Evolutionary conservation across 345 rosid species (phyloP), one percentile per base, ranked within the genome.

Genomic region (Raphanus sativus): DNA sequence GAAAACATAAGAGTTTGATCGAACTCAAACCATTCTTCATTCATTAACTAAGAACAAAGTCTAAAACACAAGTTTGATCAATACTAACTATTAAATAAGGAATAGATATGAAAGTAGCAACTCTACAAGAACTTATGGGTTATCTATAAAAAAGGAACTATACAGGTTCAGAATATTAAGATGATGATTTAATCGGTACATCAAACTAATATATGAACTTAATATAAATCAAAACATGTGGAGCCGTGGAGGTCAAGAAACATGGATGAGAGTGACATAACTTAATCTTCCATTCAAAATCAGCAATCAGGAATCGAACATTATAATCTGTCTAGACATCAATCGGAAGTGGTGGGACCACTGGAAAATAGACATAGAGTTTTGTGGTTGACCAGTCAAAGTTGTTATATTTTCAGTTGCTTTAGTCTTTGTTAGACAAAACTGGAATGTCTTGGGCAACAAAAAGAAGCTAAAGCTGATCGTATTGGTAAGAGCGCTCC

Each of bases 301-400:
- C 48, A 67, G 24, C 56, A 72, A 15, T 42, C 38, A 26, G 62
- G 62, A 48, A 78, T 59, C 11, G 48, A 72, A 48, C 69, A 33
- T 25, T 65, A 56, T 77, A n/a, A 65, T 24, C 15, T 71, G 68
- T 65, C 42, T 70, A 3, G 15, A 60, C 21, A 30, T 5, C 64
- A 62, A 64, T 38, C 67, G 76, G 29, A 72, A 56, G 21, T 72
- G 58, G 64, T 60, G 58, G 77, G 81, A 54, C 69, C 81, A 71
- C 12, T 0, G 8, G 30, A 17, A 58, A 42, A 67, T 21, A 60
- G 40, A 11, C 11, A 56, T 21, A 59, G 60, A 56, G 62, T 66
- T 66, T 72, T 72, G 62, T 48, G 8, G 33, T 73, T 78, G 81
- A 78, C 81, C 29, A 62, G 81, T 78, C 81, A 78, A 78, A 33